A percentile compares a stretch with the other conserved stretches of the same genome.
Evolutionary conservation across 495 filamentous ascomycete genomes (phyloP).

Genomic region (Mytilinidion resinicola): DNA sequence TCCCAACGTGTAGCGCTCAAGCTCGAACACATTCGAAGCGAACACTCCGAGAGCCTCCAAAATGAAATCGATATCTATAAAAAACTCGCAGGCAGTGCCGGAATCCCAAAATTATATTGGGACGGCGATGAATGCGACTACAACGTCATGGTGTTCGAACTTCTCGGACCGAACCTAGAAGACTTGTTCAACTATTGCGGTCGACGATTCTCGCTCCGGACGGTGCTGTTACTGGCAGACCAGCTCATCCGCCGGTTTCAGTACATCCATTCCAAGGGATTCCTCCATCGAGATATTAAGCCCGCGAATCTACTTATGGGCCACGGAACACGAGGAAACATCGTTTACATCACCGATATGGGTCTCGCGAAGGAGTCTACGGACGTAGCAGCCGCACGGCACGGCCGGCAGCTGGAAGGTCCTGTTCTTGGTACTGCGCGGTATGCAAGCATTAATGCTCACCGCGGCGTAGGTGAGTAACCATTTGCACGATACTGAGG

Average conservation of each 20-base stretch:
- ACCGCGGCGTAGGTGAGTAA: conserved; percentile 6
- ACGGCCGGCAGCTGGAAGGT: neutral
- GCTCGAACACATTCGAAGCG: conserved; percentile 8
- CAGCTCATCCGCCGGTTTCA: conserved; percentile 16
- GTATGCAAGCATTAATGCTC: conserved; percentile 14
- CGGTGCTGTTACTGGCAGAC: conserved; percentile 23
- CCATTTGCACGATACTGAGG: no score
- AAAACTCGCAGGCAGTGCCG: conserved; percentile 1
- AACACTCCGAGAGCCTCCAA: conserved; percentile 7
- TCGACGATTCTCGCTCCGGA: conserved; percentile 17
- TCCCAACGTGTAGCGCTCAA: conserved; percentile 11
- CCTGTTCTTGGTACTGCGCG: conserved; percentile 3
- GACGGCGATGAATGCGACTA: conserved; percentile 13
- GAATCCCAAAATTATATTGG: conserved; percentile 20
- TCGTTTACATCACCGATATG: conserved; percentile 19
- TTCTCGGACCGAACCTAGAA: conserved; percentile 20
- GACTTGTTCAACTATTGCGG: conserved; percentile 21
- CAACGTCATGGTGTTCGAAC: conserved; percentile 19
- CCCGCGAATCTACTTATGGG: conserved; percentile 27
- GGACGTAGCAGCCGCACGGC: no score
- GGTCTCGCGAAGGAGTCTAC: conserved; percentile 5
- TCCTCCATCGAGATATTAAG: conserved; percentile 17
- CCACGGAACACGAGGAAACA: conserved; percentile 16
- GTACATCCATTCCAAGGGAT: conserved; percentile 17
- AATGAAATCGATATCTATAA: conserved; percentile 17